These are phyloP conservation scores for Arabidopsis hybrid DNA, from an alignment of 441 rosid species.

Conservation along the genomic window DNA sequence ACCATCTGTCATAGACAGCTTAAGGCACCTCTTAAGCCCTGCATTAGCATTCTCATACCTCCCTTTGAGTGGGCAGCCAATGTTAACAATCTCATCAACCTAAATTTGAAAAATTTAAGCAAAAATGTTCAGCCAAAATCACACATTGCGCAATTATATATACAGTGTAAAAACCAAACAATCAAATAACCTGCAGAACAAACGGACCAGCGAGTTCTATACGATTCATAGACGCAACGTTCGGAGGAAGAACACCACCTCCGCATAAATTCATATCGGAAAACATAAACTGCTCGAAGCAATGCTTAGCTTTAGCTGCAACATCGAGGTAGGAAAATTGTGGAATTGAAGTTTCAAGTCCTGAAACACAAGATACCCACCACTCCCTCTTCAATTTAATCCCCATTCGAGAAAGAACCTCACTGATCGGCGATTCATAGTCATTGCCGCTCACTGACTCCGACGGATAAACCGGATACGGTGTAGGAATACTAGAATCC, in stretches of 20 bases:
- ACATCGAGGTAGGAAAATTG: slow-evolving; percentile 55
- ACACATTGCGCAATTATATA: slow-evolving; percentile 14
- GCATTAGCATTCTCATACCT: slow-evolving; percentile 71
- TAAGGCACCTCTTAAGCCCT: slow-evolving; percentile 89
- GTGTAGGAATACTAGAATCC: slow-evolving; percentile 25
- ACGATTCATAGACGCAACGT: slow-evolving; percentile 72
- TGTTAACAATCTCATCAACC: slow-evolving; percentile 97
- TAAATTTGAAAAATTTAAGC: slow-evolving; percentile 42
- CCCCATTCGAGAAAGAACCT: slow-evolving; percentile 61
- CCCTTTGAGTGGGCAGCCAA: slow-evolving; percentile 75
- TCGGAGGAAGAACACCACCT: slow-evolving; percentile 76
- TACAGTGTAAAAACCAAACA: neutral
- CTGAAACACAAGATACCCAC: slow-evolving; percentile 63
- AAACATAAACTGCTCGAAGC: slow-evolving; percentile 73
- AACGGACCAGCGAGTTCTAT: slow-evolving; percentile 90
- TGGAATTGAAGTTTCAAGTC: slow-evolving; percentile 55
- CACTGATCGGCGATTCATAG: slow-evolving; percentile 58
- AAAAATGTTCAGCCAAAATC: slow-evolving; percentile 14
- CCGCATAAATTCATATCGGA: slow-evolving; percentile 87
- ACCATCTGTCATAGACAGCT: slow-evolving; percentile 93
- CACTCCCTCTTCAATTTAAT: slow-evolving; percentile 70
- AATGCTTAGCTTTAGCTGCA: slow-evolving; percentile 68
- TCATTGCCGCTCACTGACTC: slow-evolving; percentile 3
- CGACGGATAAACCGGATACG: slow-evolving; percentile 21
- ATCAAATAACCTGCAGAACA: slow-evolving; percentile 69